Evolutionary conservation across 1,139 yeast genomes (phyloP), one percentile per base, ranked within the genome.

Genomic region (Lodderomyces orthopsilosis): DNA sequence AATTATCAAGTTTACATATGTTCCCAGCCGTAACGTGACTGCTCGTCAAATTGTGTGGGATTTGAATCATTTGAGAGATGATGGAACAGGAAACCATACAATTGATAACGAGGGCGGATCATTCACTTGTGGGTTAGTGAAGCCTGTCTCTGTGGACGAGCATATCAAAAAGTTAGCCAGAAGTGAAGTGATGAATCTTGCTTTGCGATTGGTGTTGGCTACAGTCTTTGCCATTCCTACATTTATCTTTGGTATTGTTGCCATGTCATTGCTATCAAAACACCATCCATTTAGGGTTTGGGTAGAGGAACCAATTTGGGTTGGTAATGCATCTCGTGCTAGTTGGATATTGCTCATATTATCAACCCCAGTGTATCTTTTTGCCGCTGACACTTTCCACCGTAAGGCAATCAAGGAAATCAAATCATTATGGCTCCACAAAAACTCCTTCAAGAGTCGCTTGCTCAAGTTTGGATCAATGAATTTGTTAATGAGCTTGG

Each of bases 311-410:
- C 85, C 89, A 1, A 56, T 82, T 27, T 80, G 87, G 85, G 70
- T 59, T 1, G 90, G 90, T 0, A 76, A 77, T 51, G 85, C 76
- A 0, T 68, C 85, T 0, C 60, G 89, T 42, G 75, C 70, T 45
- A 74, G 79, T n/a, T 84, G 91, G 90, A 74, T 81, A 4, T 57
- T 84, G 42, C 72, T 85, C 46, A 62, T 82, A 38, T 62, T 85
- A 44, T 74, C 90, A 36, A 83, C 93, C 0, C 90, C 90, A 0
- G 85, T 84, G 1, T 85, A 83, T 55, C 82, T 85, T 54, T 82
- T 80, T 59, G 85, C 86, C 0, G 91, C 87, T 24, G 88, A 82
- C 55, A 73, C 82, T 1, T 85, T 85, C 62, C 94, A 85, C 53
- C 54, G 68, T 7, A 85, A 83, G 54, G 88, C 93, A 0, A 26